These are phyloP conservation scores for Rhazya stricta DNA, from an alignment of 257 asterid species.

Conservation along the genomic window DNA sequence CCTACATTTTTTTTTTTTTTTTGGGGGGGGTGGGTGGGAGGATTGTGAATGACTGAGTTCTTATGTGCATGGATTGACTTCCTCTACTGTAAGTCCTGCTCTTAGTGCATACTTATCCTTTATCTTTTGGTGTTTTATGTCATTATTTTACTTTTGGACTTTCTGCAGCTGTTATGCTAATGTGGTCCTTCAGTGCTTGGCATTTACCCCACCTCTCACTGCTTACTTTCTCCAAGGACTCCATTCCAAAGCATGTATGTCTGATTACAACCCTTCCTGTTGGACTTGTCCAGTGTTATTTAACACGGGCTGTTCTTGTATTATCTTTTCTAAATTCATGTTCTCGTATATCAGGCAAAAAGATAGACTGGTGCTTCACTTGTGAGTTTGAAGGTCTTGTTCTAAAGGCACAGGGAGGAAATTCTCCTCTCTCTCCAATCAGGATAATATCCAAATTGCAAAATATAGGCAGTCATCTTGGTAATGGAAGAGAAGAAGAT, in stretches of 20 bases:
- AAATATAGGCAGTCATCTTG: slow-evolving; percentile 58
- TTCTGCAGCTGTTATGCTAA: slow-evolving; percentile 82
- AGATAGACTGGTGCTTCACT: slow-evolving; percentile 67
- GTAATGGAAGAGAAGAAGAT: slow-evolving; percentile 78
- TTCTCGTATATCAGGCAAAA: slow-evolving; percentile 41
- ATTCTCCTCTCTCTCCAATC: slow-evolving; percentile 54
- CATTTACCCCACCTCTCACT: slow-evolving; percentile 80
- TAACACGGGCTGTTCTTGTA: background rate
- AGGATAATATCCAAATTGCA: slow-evolving; percentile 57
- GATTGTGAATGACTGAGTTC: background rate
- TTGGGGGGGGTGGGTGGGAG: background rate
- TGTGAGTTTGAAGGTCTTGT: slow-evolving; percentile 68
- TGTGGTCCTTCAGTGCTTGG: slow-evolving; percentile 79
- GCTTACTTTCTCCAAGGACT: slow-evolving; percentile 76
- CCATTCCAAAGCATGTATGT: slow-evolving; percentile 67
- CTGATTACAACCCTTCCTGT: background rate
- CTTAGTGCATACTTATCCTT: background rate
- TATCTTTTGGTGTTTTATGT: background rate
- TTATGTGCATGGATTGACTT: background rate
- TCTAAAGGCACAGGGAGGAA: slow-evolving; percentile 46
- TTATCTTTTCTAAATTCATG: slow-evolving; percentile 11
- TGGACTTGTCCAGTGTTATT: background rate
- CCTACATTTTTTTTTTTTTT: no score
- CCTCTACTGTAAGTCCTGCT: background rate
- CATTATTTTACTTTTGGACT: slow-evolving; percentile 8